Conservation (phyloP, 495 filamentous ascomycete species). For the Penicillium bialowiezense region DNA sequence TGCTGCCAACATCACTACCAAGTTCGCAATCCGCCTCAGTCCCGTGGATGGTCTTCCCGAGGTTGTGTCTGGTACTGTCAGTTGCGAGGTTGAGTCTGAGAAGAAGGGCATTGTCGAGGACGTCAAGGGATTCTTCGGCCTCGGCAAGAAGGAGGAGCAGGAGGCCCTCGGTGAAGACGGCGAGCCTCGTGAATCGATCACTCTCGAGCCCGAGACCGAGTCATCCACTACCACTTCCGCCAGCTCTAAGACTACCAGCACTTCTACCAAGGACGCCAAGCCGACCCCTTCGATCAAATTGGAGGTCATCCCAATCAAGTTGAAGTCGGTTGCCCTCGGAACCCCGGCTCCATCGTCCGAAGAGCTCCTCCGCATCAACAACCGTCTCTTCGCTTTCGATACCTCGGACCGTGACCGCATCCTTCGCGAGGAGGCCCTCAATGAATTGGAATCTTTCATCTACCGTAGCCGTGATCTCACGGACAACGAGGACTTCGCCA, state of each 20-base stretch:
- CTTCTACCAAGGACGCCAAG: slow-evolving; percentile 47
- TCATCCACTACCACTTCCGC: slow-evolving; percentile 42
- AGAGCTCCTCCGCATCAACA: slow-evolving; percentile 63
- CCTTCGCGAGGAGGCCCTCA: slow-evolving; percentile 81
- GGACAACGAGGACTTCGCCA: slow-evolving; percentile 69
- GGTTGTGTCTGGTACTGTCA: slow-evolving; percentile 69
- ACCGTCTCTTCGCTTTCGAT: slow-evolving; percentile 76
- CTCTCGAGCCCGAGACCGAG: slow-evolving; percentile 49
- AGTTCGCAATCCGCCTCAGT: slow-evolving; percentile 70
- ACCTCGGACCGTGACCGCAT: slow-evolving; percentile 73
- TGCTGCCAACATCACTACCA: slow-evolving; percentile 72
- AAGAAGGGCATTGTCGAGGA: slow-evolving; percentile 86
- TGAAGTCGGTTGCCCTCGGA: slow-evolving; percentile 60
- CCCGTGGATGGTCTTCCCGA: slow-evolving; percentile 79
- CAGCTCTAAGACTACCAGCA: slow-evolving; percentile 44
- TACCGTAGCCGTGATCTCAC: slow-evolving; percentile 84
- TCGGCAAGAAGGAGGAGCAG: slow-evolving; percentile 85
- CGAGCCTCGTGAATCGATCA: slow-evolving; percentile 45
- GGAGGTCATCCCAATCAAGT: slow-evolving; percentile 66
- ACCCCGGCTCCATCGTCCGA: slow-evolving; percentile 51
- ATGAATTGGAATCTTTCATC: slow-evolving; percentile 89
- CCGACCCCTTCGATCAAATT: slow-evolving; percentile 57
- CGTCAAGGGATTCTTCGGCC: slow-evolving; percentile 92
- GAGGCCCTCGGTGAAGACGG: slow-evolving; percentile 65
- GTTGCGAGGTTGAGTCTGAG: slow-evolving; percentile 74